Base-by-base conservation (phyloP, 176 grass and related monocot genomes). In the Oryza brachyantha region DNA sequence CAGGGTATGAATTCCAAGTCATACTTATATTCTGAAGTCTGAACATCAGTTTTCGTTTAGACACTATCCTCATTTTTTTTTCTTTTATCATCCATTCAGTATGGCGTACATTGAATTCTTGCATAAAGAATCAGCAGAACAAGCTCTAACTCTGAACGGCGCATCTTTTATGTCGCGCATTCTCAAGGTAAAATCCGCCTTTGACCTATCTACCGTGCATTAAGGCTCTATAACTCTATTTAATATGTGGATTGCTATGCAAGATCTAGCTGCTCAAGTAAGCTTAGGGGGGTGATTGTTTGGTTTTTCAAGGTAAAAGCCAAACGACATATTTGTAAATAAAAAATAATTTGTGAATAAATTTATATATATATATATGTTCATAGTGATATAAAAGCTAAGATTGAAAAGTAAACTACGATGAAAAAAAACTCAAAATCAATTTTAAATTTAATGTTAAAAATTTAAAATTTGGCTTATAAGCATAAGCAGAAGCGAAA, bases 111-210 rank as follows among this genome's bases (percentile, higher is more conserved):
- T 99, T 19, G 96, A 99, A 66, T 99, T 99, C 52, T 79, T 91
- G 66, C 88, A 89, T 48, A 99, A 95, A 84, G 92, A 99, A 84
- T 89, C 96, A 52, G 88, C 88, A 40, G 96, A 95, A 58, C 71
- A 85, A 60, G 96, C 96, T 42, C 68, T 99, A 78, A 81, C 81
- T 12, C 72, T 99, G 61, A 93, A 99, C 3, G 90, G 92, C 10
- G 93, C 92, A 43, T 99, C 96, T 71, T 99, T 99, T 72, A 99
- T 99, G 96, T 99, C 90, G 21, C 96, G 96, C 48, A 91, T 99
- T 85, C 61, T 99, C 35, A 99, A 99, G 96, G 96, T 92, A 90
- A 85, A 61, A 31, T 5, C 38, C 48, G 8, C n/a, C 5, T 57
- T 35, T 22, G 42, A 73, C 11, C 50, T 58, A 39, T 75, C 41